phyloP scores from a whole-genome alignment of 306 rosid genomes.

The Dryas octopetala region DNA sequence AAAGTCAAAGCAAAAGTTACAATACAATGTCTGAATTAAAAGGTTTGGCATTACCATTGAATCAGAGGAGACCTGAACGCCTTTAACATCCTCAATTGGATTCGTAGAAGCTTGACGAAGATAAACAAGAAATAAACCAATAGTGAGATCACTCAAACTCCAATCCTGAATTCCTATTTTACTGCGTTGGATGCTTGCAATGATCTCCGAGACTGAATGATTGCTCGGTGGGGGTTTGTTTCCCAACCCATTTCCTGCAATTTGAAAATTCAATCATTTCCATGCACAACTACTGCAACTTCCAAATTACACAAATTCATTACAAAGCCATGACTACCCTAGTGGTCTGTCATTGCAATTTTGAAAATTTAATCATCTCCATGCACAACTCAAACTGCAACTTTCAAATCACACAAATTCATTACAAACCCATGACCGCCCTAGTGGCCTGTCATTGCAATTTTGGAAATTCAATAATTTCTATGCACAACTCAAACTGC shows the following conservation, averaged over 20 bases:
- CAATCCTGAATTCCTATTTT: conserved; percentile 87
- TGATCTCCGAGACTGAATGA: conserved; percentile 74
- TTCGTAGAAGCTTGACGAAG: conserved; percentile 81
- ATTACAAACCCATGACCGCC: neutral
- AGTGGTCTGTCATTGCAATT: too few relatives aligned
- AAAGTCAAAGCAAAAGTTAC: neutral
- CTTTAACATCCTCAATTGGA: conserved; percentile 63
- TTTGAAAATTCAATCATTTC: conserved; percentile 24
- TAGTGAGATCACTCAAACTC: conserved; percentile 93
- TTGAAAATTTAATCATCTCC: neutral
- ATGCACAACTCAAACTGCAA: neutral
- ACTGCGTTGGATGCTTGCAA: conserved; percentile 71
- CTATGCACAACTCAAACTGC: neutral
- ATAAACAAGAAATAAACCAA: conserved; percentile 84
- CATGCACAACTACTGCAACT: neutral
- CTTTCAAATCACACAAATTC: neutral
- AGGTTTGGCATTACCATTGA: conserved; percentile 51
- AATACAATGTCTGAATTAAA: conserved; percentile 12
- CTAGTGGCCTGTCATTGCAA: neutral
- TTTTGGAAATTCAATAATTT: too few relatives aligned
- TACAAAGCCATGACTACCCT: neutral
- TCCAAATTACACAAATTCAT: neutral
- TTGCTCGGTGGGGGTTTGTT: conserved; percentile 49
- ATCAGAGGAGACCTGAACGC: conserved; percentile 67
- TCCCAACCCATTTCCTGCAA: conserved; percentile 56